Evolutionary conservation across 1,284 basidiomycete genomes (phyloP).

Genomic region (Crepidotus sp.): DNA sequence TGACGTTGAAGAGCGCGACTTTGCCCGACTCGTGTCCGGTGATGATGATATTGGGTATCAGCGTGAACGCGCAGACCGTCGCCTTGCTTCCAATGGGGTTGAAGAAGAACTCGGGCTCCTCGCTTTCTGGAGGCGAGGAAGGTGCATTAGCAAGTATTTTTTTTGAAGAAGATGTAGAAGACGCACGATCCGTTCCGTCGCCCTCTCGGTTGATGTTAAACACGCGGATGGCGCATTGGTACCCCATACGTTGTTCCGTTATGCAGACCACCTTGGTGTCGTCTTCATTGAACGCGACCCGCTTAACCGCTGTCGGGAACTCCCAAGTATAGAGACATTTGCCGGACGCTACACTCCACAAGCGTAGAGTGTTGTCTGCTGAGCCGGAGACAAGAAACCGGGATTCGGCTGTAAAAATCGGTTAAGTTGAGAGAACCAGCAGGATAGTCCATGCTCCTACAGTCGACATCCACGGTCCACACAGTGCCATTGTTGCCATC

Average conservation of each 20-base stretch:
- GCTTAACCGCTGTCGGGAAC: constrained; percentile 95
- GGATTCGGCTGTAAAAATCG: constrained; percentile 57
- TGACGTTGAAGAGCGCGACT: constrained; percentile 82
- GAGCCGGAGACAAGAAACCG: constrained; percentile 83
- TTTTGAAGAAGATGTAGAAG: constrained; percentile 3
- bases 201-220: constrained; percentile 78
- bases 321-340: constrained; percentile 94
- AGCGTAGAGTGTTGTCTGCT: constrained; percentile 84
- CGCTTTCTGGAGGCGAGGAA: constrained; percentile 46
- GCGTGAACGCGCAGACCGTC: constrained; percentile 89
- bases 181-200: constrained; percentile 69
- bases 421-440: constrained; percentile 6
- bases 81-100: constrained; percentile 90
- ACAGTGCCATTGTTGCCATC: constrained; percentile 95
- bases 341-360: constrained; percentile 88
- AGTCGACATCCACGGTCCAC: constrained; percentile 95
- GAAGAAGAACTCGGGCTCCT: constrained; percentile 73
- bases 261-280: constrained; percentile 84
- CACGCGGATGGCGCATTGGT: constrained; percentile 80
- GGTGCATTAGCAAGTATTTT: constrained; percentile 2
- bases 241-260: constrained; percentile 95
- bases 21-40: constrained; percentile 97
- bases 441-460: constrained; percentile 31
- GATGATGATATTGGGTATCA: constrained; percentile 73
- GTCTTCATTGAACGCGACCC: constrained; percentile 86